These are phyloP conservation scores for Penicillium crystallinum DNA, from an alignment of 495 filamentous ascomycete genomes.

Conservation along the genomic window DNA sequence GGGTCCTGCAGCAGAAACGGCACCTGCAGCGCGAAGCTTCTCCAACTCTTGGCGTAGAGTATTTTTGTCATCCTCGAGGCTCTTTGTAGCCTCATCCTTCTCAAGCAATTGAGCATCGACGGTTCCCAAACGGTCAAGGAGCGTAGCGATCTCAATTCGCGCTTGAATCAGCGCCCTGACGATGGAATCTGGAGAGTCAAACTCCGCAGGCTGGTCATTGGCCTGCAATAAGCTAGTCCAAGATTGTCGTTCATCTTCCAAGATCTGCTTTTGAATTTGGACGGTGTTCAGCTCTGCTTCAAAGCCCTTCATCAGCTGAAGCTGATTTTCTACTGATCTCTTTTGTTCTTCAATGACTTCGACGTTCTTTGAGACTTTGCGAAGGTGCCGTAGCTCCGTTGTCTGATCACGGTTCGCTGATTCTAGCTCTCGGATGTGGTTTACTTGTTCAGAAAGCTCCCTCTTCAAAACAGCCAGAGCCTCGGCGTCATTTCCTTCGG, in stretches of 20 bases:
- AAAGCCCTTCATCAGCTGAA: constrained; percentile 70
- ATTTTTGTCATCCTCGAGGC: constrained; percentile 62
- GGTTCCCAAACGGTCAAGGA: constrained; percentile 71
- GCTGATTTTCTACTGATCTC: constrained; percentile 66
- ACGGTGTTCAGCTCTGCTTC: constrained; percentile 71
- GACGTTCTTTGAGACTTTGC: constrained; percentile 73
- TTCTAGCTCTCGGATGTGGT: constrained; percentile 81
- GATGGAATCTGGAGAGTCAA: constrained; percentile 83
- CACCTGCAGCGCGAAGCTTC: constrained; percentile 47
- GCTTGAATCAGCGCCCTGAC: constrained; percentile 79
- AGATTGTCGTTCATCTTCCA: constrained; percentile 81
- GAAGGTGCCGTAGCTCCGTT: constrained; percentile 73
- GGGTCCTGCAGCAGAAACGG: constrained; percentile 29
- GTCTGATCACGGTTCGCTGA: constrained; percentile 70
- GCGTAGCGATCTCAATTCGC: constrained; percentile 67
- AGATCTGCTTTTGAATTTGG: constrained; percentile 72
- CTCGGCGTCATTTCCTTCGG: constrained; percentile 79
- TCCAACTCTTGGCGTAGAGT: constrained; percentile 62
- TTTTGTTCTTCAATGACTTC: constrained; percentile 98
- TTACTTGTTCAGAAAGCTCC: constrained; percentile 83
- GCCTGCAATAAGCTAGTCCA: constrained; percentile 85
- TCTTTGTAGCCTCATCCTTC: constrained; percentile 71
- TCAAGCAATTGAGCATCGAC: constrained; percentile 74
- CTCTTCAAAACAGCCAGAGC: constrained; percentile 75
- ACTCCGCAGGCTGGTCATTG: constrained; percentile 60